Evolutionary conservation across 2,329 filamentous ascomycete genomes (phyloP), one percentile per base, ranked within the genome.

Genomic region (Fusarium algeriense): DNA sequence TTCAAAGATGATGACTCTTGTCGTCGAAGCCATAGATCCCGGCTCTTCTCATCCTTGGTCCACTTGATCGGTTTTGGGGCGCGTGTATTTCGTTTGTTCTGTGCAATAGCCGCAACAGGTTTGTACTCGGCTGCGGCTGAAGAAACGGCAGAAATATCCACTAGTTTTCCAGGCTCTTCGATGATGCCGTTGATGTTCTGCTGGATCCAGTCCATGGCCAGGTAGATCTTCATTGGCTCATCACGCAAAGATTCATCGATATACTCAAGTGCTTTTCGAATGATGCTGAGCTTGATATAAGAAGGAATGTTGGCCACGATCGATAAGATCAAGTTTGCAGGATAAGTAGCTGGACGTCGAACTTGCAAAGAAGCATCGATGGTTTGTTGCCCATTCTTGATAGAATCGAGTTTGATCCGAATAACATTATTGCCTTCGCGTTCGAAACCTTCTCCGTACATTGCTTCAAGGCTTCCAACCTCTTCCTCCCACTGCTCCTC

Each of bases 161-260:
- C 88, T 41, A 99, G 85, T 69, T 89, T 92, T 3, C 95, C 96
- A 1, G 96, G 96, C 63, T 92, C 89, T 67, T 95, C 91, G 58
- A 98, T 91, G 61, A 98, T 93, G n/a, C 82, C 82, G 63, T 93
- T 91, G 69, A 97, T 90, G 72, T 94, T 91, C 70, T 92, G 89
- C 78, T 98, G 95, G 7, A 98, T 83, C 95, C 95, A 98, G 81
- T 97, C 95, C 56, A 95, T 88, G 15, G 97, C 86, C 71, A 93
- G 93, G 81, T 95, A 98, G 15, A 98, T 88, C 78, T 89, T 90
- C 92, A 97, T 97, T 41, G 94, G 93, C 77, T 97, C 94, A 28
- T 94, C 95, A 17, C 91, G 83, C 34, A 97, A 86, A 32, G 90
- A 89, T 53, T 90, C 87, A 53, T 89, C 84, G 4, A 94, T 90